These are phyloP conservation scores for Torulaspora globosa DNA, from an alignment of 1,139 yeast species.

Conservation along the genomic window DNA sequence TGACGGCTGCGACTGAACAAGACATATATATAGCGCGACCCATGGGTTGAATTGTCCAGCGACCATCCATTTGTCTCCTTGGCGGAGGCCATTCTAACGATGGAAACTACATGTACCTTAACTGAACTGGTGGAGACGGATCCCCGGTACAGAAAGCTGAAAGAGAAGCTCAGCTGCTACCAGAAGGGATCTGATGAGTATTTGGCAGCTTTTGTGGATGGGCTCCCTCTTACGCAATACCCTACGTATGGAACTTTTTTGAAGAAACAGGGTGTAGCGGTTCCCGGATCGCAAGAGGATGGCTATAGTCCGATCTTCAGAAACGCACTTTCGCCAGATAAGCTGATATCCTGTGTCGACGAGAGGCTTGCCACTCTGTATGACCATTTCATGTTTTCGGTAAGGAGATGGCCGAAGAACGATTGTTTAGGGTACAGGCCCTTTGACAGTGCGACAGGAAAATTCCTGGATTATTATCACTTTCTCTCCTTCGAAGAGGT, in stretches of 20 bases:
- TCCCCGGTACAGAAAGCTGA: slow-evolving; percentile 20
- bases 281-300: slow-evolving; percentile 44
- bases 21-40: background rate
- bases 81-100: background rate
- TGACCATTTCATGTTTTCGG: slow-evolving; percentile 46
- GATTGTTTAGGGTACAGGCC: slow-evolving; percentile 53
- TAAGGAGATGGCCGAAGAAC: slow-evolving; percentile 38
- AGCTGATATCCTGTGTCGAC: slow-evolving; percentile 46
- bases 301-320: slow-evolving; percentile 57
- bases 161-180: slow-evolving; percentile 18
- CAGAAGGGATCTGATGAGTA: slow-evolving; percentile 31
- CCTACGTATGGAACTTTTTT: slow-evolving; percentile 23
- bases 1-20: background rate
- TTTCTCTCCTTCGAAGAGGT: slow-evolving; percentile 48
- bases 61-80: background rate
- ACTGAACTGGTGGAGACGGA: slow-evolving; percentile 15
- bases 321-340: slow-evolving; percentile 41
- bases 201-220: slow-evolving; percentile 22
- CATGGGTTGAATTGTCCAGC: background rate
- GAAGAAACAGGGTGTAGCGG: slow-evolving; percentile 39
- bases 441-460: slow-evolving; percentile 42
- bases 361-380: slow-evolving; percentile 50
- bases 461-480: slow-evolving; percentile 43
- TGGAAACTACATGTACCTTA: slow-evolving; percentile 6
- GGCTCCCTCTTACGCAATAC: slow-evolving; percentile 28